phyloP scores from a whole-genome alignment of 257 asterid genomes.

The Capsicum pubescens region DNA sequence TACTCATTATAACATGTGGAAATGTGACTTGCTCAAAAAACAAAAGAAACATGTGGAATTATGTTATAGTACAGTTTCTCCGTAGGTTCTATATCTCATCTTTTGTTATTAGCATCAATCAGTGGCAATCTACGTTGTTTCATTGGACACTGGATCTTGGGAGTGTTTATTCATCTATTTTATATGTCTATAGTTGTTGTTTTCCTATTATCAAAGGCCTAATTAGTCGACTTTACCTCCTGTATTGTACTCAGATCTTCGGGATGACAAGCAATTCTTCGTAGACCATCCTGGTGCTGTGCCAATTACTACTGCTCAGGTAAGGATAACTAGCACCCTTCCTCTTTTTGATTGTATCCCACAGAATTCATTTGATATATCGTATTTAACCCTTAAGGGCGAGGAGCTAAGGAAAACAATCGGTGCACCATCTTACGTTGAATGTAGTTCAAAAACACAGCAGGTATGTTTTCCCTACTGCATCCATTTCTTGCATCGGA shows the following conservation, averaged over 20 bases:
- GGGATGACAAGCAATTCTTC: conserved; percentile 91
- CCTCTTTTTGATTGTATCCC: background rate
- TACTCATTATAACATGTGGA: background rate
- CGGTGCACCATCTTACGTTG: conserved; percentile 67
- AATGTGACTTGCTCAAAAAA: too few species aligned
- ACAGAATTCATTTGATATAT: conserved; percentile 6
- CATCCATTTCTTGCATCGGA: conserved; percentile 8
- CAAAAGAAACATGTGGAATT: background rate
- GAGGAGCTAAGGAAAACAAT: conserved; percentile 74
- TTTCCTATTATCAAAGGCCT: background rate
- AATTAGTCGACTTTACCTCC: background rate
- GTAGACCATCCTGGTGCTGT: conserved; percentile 93
- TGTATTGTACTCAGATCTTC: conserved; percentile 67
- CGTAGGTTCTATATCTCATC: background rate
- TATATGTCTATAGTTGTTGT: background rate
- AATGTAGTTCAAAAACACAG: conserved; percentile 83
- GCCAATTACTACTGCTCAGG: conserved; percentile 89
- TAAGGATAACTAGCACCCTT: conserved; percentile 35
- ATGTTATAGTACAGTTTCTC: background rate
- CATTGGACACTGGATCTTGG: too few species aligned
- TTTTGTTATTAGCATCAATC: background rate
- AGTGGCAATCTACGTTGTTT: background rate
- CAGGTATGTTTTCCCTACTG: conserved; percentile 44
- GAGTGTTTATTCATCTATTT: background rate
- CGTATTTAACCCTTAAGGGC: conserved; percentile 49